Evolutionary conservation across 2,329 filamentous ascomycete species (phyloP), one percentile per base, ranked within the genome.

Genomic region (Verticillium albo-atrum): DNA sequence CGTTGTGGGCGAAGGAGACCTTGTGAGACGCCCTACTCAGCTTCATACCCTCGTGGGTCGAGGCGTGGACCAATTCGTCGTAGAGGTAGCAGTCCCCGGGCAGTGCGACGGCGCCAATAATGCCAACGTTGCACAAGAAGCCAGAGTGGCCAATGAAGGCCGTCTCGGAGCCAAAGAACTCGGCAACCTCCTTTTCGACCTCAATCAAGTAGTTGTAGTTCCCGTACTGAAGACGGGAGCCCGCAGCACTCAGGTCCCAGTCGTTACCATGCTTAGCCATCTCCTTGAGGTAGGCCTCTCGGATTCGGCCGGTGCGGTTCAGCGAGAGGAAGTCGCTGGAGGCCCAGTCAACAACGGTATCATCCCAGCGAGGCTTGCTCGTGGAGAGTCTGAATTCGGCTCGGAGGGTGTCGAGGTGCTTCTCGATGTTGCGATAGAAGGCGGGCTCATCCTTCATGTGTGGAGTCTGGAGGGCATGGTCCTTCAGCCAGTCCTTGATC

Each of bases 31-130:
- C 87, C 2, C 88, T 80, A 6, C 85, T 87, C 23, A 88, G 66
- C 20, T 80, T 79, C 87, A 93, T 91, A 0, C 90, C 91, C 69
- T 93, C 90, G 61, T 92, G 90, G 1, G 88, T 84, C 64, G 89
- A 92, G 0, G 91, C 91, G 65, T 94, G 91, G 15, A 94, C 86
- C 28, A 89, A 77, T 68, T 89, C 89, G 67, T 94, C 91, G 64
- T 90, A 89, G 0, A 95, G 70, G 26, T 95, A 79, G 1, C 81
- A 66, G 69, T 90, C 88, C 0, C 81, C 84, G 0, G 74, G 75
- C 63, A 86, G 85, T 1, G 87, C 85, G 2, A 87, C 75, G 58
- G 81, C 84, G 2, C 79, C 75, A 17, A 89, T 81, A 1, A 89
- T 75, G 0, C 85, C 87, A 0, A 83, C 78, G 65, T 90, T 90